Evolutionary conservation across 1,284 basidiomycete species (phyloP), one percentile per base, ranked within the genome.

Genomic region (Ceratobasidium sp.): DNA sequence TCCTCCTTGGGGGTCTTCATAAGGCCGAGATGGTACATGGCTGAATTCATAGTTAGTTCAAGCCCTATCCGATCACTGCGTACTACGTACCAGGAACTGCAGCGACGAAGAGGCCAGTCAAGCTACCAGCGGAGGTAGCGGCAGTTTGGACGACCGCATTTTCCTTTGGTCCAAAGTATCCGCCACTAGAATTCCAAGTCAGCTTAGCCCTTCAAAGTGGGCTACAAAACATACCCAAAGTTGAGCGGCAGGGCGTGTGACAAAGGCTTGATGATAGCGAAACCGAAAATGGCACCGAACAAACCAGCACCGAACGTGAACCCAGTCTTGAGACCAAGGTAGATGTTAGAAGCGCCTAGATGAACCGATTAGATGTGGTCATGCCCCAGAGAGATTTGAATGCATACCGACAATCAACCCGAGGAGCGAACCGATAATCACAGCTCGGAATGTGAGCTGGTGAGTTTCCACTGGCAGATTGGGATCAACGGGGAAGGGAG

Each of bases 301-400:
- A 88, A 78, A 58, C 85, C 83, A 53, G 85, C 83, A 49, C 85
- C 86, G 74, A 88, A 88, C n/a, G 86, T 88, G 75, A 87, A 86
- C 35, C 87, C 87, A 0, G 87, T 88, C 80, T 90, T 90, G 71
- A 90, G 77, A 54, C 88, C 86, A 40, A 90, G 83, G 76, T 90
- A 89, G 70, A 89, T 83, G 76, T 87, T 88, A 69, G 84, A 86
- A 15, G 87, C 85, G 49, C 85, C 85, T 29, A 87, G 76, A 58
- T 32, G 70, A 38, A 68, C 50, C 1, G 64, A 60, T 57, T 22
- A 29, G n/a, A 31, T 68, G 34, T 32, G n/a, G 7, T 4, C 71
- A 15, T 75, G 75, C 20, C 78, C 70, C 0, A n/a, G 58, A 27
- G 20, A 47, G 29, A 47, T 15, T 17, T 71, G 56, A 73, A 73